Conservation (phyloP, 331 rosid species). For the Acacia concinna region DNA sequence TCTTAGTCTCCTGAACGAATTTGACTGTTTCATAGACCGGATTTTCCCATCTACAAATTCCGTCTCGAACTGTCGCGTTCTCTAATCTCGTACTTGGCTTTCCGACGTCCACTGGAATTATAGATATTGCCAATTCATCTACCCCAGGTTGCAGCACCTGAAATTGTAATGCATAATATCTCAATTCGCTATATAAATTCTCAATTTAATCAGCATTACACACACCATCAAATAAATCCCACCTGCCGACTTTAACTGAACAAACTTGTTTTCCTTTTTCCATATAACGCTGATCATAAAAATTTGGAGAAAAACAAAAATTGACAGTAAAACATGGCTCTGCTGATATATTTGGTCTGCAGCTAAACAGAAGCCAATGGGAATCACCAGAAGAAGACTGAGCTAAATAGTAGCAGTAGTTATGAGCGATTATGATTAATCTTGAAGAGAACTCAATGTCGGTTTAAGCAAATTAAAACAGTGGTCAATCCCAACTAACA, state of each 20-base stretch:
- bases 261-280: neutral
- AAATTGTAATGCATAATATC: slow-evolving; percentile 36
- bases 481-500: neutral
- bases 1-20: slow-evolving; percentile 59
- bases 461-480: neutral
- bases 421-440: neutral
- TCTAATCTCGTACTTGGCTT: slow-evolving; percentile 69
- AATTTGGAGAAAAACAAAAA: slow-evolving; percentile 10
- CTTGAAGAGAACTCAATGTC: slow-evolving; percentile 16
- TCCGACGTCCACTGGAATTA: slow-evolving; percentile 80
- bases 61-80: slow-evolving; percentile 64
- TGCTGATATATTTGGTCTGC: too few species aligned
- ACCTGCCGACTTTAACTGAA: slow-evolving; percentile 21
- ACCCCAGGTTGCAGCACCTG: slow-evolving; percentile 68
- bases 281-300: neutral
- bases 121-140: slow-evolving; percentile 69
- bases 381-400: neutral
- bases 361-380: slow-evolving; percentile 34
- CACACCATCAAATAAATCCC: slow-evolving; percentile 7
- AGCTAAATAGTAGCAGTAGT: neutral
- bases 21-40: slow-evolving; percentile 71
- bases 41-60: slow-evolving; percentile 79
- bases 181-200: neutral
- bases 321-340: too few species aligned
- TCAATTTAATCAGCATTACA: slow-evolving; percentile 12